phyloP scores from a whole-genome alignment of 768 basidiomycete genomes.

The Daedaleopsis nitida region DNA sequence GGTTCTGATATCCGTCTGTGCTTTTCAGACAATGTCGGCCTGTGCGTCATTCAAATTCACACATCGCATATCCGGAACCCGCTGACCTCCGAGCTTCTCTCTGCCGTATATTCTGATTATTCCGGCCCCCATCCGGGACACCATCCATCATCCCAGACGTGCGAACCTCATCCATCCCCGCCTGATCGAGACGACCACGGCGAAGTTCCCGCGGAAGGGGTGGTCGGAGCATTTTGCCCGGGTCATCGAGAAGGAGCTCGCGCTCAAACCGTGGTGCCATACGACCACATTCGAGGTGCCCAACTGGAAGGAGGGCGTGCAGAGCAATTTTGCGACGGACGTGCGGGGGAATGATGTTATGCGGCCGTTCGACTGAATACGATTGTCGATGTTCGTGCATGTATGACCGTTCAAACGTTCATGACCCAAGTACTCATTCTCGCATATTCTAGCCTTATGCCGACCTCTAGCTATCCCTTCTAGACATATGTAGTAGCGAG shows the following conservation, averaged over 20 bases:
- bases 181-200: slow-evolving; percentile 44
- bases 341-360: slow-evolving; percentile 46
- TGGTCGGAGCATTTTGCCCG: slow-evolving; percentile 48
- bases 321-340: slow-evolving; percentile 49
- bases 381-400: too few relatives aligned
- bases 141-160: slow-evolving; percentile 31
- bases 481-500: too few relatives aligned
- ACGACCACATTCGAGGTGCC: slow-evolving; percentile 49
- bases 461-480: too few relatives aligned
- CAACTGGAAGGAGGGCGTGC: slow-evolving; percentile 44
- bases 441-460: too few relatives aligned
- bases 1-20: not conserved
- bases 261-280: slow-evolving; percentile 53
- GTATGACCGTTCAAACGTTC: too few relatives aligned
- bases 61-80: too few relatives aligned
- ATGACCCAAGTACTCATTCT: too few relatives aligned
- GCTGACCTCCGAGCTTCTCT: too few relatives aligned
- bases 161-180: slow-evolving; percentile 44
- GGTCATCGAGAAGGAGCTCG: slow-evolving; percentile 47
- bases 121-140: not conserved
- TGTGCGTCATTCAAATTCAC: slow-evolving; percentile 33
- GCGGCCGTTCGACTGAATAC: slow-evolving; percentile 39
- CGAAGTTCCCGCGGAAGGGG: slow-evolving; percentile 43
- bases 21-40: slow-evolving; percentile 44
- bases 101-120: too few relatives aligned